phyloP scores from a whole-genome alignment of 2,329 filamentous ascomycete genomes.

The Waltergamsia citrina region DNA sequence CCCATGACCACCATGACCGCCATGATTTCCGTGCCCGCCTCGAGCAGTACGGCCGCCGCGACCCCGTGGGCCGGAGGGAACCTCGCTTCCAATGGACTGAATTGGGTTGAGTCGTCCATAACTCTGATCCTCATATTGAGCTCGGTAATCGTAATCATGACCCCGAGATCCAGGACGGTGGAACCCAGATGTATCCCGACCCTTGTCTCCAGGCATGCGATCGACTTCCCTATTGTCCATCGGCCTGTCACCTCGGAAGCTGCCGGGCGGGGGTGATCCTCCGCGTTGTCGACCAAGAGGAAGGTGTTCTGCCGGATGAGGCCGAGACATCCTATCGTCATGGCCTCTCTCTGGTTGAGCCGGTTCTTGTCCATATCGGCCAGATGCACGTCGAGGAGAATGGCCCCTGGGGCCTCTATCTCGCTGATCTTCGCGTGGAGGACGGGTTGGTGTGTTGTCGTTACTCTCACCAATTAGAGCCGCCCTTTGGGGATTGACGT shows the following conservation, averaged over 20 bases:
- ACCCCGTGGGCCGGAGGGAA: conserved; percentile 47
- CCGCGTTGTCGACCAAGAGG: conserved; percentile 19
- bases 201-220: conserved; percentile 21
- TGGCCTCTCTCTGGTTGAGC: conserved; percentile 22
- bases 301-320: conserved; percentile 24
- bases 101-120: conserved; percentile 52
- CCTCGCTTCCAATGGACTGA: conserved; percentile 28
- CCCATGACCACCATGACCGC: conserved; percentile 1
- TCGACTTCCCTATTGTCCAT: conserved; percentile 30
- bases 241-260: conserved; percentile 21
- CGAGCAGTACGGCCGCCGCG: conserved; percentile 35
- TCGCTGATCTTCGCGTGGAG: conserved; percentile 32
- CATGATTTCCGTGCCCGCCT: conserved; percentile 20
- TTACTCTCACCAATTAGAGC: conserved; percentile 30
- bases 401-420: conserved; percentile 28
- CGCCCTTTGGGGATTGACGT: conserved; percentile 38
- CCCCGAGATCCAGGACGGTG: conserved; percentile 19
- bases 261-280: conserved; percentile 16
- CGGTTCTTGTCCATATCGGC: conserved; percentile 16
- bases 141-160: conserved; percentile 39
- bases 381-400: conserved; percentile 32
- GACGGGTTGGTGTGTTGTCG: conserved; percentile 23
- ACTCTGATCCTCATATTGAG: conserved; percentile 48
- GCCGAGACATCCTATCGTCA: conserved; percentile 38
- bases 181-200: conserved; percentile 28